These are phyloP conservation scores for Monosporascus cannonballus DNA, from an alignment of 2,329 filamentous ascomycete genomes.

Conservation along the genomic window DNA sequence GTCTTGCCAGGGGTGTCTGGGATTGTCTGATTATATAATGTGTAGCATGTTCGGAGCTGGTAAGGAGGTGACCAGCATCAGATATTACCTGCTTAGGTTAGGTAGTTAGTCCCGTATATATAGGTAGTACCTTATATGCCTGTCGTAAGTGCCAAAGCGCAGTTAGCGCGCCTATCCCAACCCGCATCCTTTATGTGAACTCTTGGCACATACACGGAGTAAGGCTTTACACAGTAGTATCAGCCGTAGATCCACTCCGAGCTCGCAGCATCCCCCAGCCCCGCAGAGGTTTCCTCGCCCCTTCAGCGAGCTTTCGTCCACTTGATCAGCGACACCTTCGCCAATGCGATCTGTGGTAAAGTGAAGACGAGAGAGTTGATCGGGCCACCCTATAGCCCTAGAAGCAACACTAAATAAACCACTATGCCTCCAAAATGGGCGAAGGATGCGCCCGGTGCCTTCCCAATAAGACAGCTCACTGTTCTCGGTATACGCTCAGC, in stretches of 20 bases:
- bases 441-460: conserved; percentile 18
- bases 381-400: neutral
- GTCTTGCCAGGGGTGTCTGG: too few species aligned
- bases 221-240: neutral
- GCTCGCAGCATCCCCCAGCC: neutral
- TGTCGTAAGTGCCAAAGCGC: neutral
- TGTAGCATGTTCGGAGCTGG: too few species aligned
- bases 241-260: neutral
- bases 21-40: too few species aligned
- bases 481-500: conserved; percentile 28
- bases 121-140: neutral
- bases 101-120: neutral
- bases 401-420: neutral
- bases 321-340: neutral
- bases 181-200: neutral
- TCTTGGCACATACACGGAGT: neutral
- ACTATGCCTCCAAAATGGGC: neutral
- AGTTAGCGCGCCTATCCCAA: neutral
- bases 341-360: too few species aligned
- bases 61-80: too few species aligned
- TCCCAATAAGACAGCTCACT: conserved; percentile 39
- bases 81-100: too few species aligned
- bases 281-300: neutral
- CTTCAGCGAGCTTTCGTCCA: neutral
- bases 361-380: neutral